A percentile compares a stretch with the other conserved stretches of the same genome.
phyloP scores from a whole-genome alignment of 2,329 filamentous ascomycete species.

The Penicillium brasilianum region DNA sequence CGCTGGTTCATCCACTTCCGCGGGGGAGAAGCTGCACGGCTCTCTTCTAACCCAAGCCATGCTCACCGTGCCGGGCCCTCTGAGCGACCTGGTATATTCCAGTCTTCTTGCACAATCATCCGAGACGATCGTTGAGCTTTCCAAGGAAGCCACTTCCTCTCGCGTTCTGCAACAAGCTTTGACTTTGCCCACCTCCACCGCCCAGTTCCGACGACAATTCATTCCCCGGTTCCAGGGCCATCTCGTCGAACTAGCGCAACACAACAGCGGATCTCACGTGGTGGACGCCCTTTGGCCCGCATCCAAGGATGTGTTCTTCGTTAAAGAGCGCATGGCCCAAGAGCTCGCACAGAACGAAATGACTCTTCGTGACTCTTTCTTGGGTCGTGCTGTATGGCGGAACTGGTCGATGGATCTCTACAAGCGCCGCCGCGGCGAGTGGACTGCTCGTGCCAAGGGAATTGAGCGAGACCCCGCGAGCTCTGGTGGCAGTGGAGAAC shows the following conservation, averaged over 20 bases:
- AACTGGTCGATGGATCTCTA: constrained; percentile 78
- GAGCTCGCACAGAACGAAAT: constrained; percentile 65
- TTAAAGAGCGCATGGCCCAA: constrained; percentile 70
- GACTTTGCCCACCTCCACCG: constrained; percentile 57
- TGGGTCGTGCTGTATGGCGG: constrained; percentile 71
- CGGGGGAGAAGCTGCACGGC: constrained; percentile 71
- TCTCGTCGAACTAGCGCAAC: constrained; percentile 64
- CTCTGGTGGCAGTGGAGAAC: constrained; percentile 31
- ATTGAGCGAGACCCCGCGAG: constrained; percentile 37
- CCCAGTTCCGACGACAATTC: constrained; percentile 65
- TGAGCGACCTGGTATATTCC: constrained; percentile 73
- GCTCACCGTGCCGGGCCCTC: constrained; percentile 71
- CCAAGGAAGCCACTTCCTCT: constrained; percentile 64
- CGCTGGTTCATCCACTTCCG: constrained; percentile 39
- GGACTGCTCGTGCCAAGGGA: constrained; percentile 66
- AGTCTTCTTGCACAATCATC: constrained; percentile 66
- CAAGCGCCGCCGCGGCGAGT: constrained; percentile 66
- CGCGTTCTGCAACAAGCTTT: constrained; percentile 69
- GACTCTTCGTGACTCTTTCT: constrained; percentile 66
- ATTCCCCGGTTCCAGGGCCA: constrained; percentile 67
- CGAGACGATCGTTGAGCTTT: constrained; percentile 66
- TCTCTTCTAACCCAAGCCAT: constrained; percentile 81
- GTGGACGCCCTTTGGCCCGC: constrained; percentile 70
- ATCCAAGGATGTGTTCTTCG: constrained; percentile 67
- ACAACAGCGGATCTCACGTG: constrained; percentile 68